These are phyloP conservation scores for Eutrema heterophyllum DNA, from an alignment of 345 rosid species.

Conservation along the genomic window DNA sequence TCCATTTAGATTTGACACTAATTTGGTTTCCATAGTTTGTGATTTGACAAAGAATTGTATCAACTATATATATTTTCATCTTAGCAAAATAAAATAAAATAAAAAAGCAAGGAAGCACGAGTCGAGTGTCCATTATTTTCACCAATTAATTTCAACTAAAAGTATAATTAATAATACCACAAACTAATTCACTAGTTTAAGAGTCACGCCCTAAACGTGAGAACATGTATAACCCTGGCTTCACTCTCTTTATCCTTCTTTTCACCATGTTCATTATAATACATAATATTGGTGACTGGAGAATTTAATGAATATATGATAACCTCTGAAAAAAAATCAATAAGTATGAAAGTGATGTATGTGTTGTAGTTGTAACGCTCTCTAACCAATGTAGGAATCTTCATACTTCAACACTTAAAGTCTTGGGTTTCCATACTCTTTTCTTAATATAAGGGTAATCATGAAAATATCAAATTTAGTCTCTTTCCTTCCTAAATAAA, in stretches of 20 bases:
- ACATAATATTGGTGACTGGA: not conserved
- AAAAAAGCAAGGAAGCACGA: not conserved
- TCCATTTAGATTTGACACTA: not conserved
- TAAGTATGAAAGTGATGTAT: constrained; percentile 14
- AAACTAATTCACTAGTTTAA: constrained; percentile 1
- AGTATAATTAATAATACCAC: not conserved
- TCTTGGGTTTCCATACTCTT: not conserved
- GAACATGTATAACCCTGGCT: constrained; percentile 4
- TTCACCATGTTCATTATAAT: constrained; percentile 1
- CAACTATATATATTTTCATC: not conserved
- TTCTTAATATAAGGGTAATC: not conserved
- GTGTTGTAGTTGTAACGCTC: constrained; percentile 2
- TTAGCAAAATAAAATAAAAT: no score
- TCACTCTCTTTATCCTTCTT: constrained; percentile 10
- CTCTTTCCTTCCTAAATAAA: not conserved
- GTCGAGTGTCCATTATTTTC: not conserved
- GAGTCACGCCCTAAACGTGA: constrained; percentile 30
- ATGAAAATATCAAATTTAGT: not conserved
- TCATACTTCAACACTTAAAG: not conserved
- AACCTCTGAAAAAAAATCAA: not conserved
- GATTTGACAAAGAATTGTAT: not conserved
- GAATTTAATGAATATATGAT: not conserved
- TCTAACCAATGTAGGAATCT: not conserved
- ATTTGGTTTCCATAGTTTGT: constrained; percentile 7
- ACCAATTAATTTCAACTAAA: not conserved